Evolutionary conservation across 176 grass and related monocot genomes (phyloP).

Genomic region (Echinochloa phyllopogon): DNA sequence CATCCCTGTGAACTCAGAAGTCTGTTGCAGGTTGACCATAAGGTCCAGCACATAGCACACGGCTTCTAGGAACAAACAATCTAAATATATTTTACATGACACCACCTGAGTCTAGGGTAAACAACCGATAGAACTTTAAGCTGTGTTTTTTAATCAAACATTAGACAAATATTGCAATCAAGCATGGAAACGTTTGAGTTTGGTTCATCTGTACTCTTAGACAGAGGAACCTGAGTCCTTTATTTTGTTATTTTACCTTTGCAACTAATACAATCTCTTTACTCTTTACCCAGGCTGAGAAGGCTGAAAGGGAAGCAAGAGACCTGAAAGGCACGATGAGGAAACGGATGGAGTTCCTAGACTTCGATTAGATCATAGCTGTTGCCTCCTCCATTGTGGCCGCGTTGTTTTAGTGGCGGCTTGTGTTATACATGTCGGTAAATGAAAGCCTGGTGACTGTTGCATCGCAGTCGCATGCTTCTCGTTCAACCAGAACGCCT

Average conservation of each 20-base stretch:
- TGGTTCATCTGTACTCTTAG: not conserved
- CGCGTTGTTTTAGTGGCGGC: conserved; percentile 55
- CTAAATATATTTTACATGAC: not conserved
- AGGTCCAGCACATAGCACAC: not conserved
- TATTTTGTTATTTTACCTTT: not conserved
- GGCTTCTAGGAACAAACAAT: not conserved
- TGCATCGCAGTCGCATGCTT: conserved; percentile 15
- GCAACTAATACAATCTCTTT: not conserved
- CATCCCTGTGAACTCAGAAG: not conserved
- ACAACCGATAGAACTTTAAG: not conserved
- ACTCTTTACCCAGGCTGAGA: conserved; percentile 68
- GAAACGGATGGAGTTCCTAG: conserved; percentile 97
- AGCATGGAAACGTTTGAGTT: not conserved
- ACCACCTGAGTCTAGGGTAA: not conserved
- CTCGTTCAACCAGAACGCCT: conserved; percentile 25
- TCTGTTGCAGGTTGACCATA: no score
- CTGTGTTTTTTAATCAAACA: not conserved
- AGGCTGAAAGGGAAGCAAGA: conserved; percentile 85
- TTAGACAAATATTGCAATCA: not conserved
- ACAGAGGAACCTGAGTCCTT: not conserved
- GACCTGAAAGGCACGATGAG: conserved; percentile 97
- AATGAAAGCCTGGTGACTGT: conserved; percentile 36
- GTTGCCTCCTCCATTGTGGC: conserved; percentile 38
- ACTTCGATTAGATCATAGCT: conserved; percentile 69
- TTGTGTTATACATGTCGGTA: conserved; percentile 47